Evolutionary conservation across 208 protist species (phyloP).

Genomic region (Jaenimonas drosophilae): DNA sequence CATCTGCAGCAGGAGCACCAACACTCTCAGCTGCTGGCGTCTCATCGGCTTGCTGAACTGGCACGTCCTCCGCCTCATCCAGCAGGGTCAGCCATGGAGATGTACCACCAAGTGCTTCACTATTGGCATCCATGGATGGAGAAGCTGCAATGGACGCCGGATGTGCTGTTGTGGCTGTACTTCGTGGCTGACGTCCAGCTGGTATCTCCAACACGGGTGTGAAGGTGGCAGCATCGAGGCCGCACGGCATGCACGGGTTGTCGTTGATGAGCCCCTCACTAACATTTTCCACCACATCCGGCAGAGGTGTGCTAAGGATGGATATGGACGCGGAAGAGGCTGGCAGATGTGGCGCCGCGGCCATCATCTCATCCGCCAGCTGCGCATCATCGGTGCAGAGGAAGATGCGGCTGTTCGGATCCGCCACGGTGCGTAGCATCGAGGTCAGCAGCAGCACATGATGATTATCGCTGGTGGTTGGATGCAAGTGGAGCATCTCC

Average conservation of each 20-base stretch:
- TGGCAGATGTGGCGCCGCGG: background rate
- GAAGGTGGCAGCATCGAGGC: slow-evolving; percentile 21
- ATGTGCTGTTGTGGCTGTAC: too few relatives aligned
- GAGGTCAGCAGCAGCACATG: slow-evolving; percentile 58
- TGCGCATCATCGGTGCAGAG: slow-evolving; percentile 61
- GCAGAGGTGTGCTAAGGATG: slow-evolving; percentile 38
- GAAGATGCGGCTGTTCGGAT: slow-evolving; percentile 15
- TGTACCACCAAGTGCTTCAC: background rate
- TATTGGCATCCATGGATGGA: background rate
- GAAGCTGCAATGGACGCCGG: background rate
- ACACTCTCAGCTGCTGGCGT: too few relatives aligned
- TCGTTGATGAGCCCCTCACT: slow-evolving; percentile 42
- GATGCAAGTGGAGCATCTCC: slow-evolving; percentile 10
- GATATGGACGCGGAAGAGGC: slow-evolving; percentile 12
- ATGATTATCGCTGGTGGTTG: slow-evolving; percentile 42
- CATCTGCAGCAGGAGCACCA: too few relatives aligned
- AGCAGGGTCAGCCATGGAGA: slow-evolving; percentile 47
- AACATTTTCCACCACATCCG: slow-evolving; percentile 18
- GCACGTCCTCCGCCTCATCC: slow-evolving; percentile 13
- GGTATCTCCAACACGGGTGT: slow-evolving; percentile 18
- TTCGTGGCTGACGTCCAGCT: background rate
- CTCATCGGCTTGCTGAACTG: too few relatives aligned
- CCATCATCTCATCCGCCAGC: slow-evolving; percentile 4
- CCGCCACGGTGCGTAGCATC: slow-evolving; percentile 45
- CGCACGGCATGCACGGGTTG: slow-evolving; percentile 37